Base-by-base conservation (phyloP, 2,329 filamentous ascomycete genomes). In the Colletotrichum gloeosporioides region DNA sequence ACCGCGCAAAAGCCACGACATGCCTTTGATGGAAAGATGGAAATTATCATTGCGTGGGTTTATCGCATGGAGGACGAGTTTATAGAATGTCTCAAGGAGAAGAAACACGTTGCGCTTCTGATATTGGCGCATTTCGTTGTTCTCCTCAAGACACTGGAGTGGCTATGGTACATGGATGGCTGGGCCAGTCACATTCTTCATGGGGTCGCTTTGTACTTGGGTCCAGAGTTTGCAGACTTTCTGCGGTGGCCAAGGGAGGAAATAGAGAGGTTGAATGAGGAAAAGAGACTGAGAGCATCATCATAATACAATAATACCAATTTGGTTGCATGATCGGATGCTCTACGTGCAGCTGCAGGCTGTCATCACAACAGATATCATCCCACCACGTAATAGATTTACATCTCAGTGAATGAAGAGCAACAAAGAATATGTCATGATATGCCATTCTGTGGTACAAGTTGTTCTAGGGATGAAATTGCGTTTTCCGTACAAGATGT, bases 181-280 rank as follows among this genome's bases (percentile, higher is more conserved):
- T 80, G 78, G 79, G 78, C 76, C 9, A 32, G 31, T 13, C 78
- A 79, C 31, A 66, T 74, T 25, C 71, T 67, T 22, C 71, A 73
- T 8, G 71, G 57, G 18, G 66, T 69, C 10, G 72, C 72, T 25
- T 64, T 71, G n/a, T 62, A 66, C 39, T 22, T 75, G 27, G 68
- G 72, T 1, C 62, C 62, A 9, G 27, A 61, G 16, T 75, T 27
- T 63, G 9, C 67, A 55, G 71, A 78, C 78, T 55, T 64, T 73
- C 69, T 53, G 61, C 68, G 63, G 71, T 79, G 16, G 75, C 82
- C 73, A 44, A 74, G 73, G 80, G 83, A 74, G 78, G 80, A 78
- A 80, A 73, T 18, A 76, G 80, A 15, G 80, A 65, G 44, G 27
- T 27, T 71, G n/a, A 13, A 22, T 4, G 32, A 44, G 18, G 71